phyloP scores from a whole-genome alignment of 1,284 basidiomycete species.

The Thelephora terrestris region DNA sequence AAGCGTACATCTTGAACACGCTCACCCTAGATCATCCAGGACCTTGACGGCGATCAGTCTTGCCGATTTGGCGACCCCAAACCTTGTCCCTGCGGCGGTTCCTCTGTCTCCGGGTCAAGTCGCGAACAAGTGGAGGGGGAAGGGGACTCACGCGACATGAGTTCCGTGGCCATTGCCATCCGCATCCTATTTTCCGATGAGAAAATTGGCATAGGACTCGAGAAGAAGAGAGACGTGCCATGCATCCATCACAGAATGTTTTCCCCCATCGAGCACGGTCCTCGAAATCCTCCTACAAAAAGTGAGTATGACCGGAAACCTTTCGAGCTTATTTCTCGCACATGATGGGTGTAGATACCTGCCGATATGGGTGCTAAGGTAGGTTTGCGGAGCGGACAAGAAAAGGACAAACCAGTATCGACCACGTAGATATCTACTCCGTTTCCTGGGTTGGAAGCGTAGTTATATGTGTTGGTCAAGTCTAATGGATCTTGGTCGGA shows the following conservation, averaged over 20 bases:
- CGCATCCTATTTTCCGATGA: constrained; percentile 35
- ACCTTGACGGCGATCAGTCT: constrained; percentile 69
- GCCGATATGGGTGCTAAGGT: not conserved
- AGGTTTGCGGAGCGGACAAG: not conserved
- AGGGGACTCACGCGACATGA: constrained; percentile 26
- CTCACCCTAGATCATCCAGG: constrained; percentile 47
- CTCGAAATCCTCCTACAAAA: constrained; percentile 42
- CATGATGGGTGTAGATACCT: not conserved
- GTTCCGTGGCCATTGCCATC: constrained; percentile 51
- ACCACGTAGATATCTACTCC: constrained; percentile 10
- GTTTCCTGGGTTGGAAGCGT: constrained; percentile 3
- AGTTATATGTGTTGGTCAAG: constrained; percentile 5
- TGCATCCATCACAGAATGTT: constrained; percentile 27
- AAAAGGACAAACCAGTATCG: not conserved
- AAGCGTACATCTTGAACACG: constrained; percentile 23
- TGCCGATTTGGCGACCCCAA: constrained; percentile 65
- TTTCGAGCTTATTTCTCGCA: not conserved
- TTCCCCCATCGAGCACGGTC: constrained; percentile 61
- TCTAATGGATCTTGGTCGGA: constrained; percentile 3
- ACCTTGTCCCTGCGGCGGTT: constrained; percentile 44
- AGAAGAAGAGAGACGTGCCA: constrained; percentile 7
- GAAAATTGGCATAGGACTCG: not conserved
- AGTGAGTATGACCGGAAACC: not conserved
- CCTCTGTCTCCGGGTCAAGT: constrained; percentile 30
- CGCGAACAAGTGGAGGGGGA: constrained; percentile 23